A percentile compares a stretch with the other conserved stretches of the same genome.
Conservation (phyloP, 2,329 filamentous ascomycete species). For the Podosphaera fusca region DNA sequence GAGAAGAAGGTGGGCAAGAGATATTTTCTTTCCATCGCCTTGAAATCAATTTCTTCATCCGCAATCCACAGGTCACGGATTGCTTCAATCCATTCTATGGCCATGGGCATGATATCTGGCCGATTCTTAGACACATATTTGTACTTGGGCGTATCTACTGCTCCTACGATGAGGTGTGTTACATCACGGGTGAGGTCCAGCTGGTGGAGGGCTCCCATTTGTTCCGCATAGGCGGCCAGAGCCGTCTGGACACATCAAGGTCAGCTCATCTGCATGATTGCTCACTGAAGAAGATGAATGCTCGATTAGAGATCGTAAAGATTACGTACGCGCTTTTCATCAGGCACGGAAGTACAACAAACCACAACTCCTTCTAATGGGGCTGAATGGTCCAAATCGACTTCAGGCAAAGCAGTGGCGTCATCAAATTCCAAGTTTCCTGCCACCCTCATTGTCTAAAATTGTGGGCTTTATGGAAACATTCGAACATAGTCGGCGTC, state of each 20-base stretch:
- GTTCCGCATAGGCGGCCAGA: constrained; percentile 38
- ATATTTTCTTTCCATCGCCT: constrained; percentile 42
- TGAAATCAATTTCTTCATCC: constrained; percentile 52
- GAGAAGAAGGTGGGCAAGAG: constrained; percentile 39
- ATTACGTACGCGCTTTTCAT: constrained; percentile 48
- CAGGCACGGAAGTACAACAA: constrained; percentile 69
- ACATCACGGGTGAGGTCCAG: constrained; percentile 90
- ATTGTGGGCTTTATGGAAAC: not conserved
- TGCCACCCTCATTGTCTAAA: not conserved
- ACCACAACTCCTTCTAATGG: constrained; percentile 49
- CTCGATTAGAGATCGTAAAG: constrained; percentile 5
- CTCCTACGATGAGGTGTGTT: constrained; percentile 80
- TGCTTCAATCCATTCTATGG: constrained; percentile 63
- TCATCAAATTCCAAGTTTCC: not conserved
- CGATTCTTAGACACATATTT: constrained; percentile 80
- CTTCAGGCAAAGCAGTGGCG: not conserved
- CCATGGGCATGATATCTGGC: constrained; percentile 64
- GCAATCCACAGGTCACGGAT: constrained; percentile 60
- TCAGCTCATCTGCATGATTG: not conserved
- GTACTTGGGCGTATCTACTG: constrained; percentile 80
- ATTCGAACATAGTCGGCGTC: not conserved
- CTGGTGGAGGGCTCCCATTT: constrained; percentile 74
- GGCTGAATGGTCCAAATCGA: constrained; percentile 5
- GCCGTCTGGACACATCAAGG: constrained; percentile 19
- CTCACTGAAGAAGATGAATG: not conserved